Percentiles rank a stretch among this genome's conserved stretches.
These are phyloP conservation scores for Abrus pulchellus DNA, from an alignment of 306 rosid species.

Conservation along the genomic window DNA sequence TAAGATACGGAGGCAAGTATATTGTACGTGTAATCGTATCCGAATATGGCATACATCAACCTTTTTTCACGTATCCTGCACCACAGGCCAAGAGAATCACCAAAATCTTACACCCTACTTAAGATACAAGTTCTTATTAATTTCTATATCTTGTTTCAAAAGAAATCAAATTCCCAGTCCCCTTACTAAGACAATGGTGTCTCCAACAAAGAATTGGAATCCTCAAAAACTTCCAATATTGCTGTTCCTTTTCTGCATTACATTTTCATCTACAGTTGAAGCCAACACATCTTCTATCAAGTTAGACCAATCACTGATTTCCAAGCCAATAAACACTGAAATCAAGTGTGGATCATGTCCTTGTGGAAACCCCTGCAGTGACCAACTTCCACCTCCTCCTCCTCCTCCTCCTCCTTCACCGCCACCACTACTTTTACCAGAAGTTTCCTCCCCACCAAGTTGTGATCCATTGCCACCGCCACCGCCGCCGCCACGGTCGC, in stretches of 20 bases:
- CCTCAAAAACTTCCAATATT: constrained; percentile 25
- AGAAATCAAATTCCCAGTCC: constrained; percentile 32
- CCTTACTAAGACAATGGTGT: constrained; percentile 46
- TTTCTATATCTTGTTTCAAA: constrained; percentile 26
- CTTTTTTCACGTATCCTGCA: too few relatives aligned
- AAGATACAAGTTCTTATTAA: constrained; percentile 35
- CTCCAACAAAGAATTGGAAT: constrained; percentile 42
- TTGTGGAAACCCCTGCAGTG: constrained; percentile 68
- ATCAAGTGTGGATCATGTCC: constrained; percentile 89
- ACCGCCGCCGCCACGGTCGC: constrained; percentile 29
- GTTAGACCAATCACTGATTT: constrained; percentile 35
- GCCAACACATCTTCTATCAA: constrained; percentile 31
- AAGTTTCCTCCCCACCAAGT: constrained; percentile 28
- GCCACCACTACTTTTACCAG: constrained; percentile 39
- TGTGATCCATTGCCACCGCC: constrained; percentile 35
- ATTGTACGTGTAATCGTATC: too few relatives aligned
- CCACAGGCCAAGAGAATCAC: constrained; percentile 43
- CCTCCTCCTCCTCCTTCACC: constrained; percentile 50
- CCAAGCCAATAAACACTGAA: constrained; percentile 42
- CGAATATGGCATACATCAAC: too few relatives aligned
- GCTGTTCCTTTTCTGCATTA: constrained; percentile 44
- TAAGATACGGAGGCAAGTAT: too few relatives aligned
- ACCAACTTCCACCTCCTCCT: constrained; percentile 48
- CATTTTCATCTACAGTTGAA: constrained; percentile 32
- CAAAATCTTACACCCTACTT: constrained; percentile 27